Percentiles rank a stretch among this genome's conserved stretches.
These are phyloP conservation scores for Aquilaria sinensis DNA, from an alignment of 345 rosid genomes.

Conservation along the genomic window DNA sequence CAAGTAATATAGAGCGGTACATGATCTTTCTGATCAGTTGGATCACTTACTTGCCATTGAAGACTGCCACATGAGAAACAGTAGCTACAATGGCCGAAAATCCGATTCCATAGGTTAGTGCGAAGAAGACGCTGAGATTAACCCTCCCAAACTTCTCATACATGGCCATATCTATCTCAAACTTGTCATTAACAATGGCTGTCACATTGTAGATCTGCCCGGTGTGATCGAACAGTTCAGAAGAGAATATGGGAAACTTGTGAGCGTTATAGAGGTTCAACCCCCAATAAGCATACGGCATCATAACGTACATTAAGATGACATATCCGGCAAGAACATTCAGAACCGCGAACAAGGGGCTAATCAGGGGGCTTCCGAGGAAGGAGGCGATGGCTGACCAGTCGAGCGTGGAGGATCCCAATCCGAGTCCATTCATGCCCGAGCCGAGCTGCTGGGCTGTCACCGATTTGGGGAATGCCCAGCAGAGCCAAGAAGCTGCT, in stretches of 20 bases:
- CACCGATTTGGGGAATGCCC: constrained; percentile 48
- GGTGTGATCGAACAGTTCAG: constrained; percentile 32
- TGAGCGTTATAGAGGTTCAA: constrained; percentile 30
- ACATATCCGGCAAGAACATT: constrained; percentile 41
- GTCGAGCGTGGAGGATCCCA: constrained; percentile 46
- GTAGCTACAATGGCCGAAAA: constrained; percentile 51
- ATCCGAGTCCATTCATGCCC: constrained; percentile 49
- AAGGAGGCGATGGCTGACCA: constrained; percentile 52
- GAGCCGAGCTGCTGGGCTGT: constrained; percentile 57
- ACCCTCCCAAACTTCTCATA: constrained; percentile 36
- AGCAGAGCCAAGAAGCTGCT: constrained; percentile 49
- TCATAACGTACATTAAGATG: constrained; percentile 24
- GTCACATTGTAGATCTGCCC: constrained; percentile 41
- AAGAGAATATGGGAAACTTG: constrained; percentile 49
- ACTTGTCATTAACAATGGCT: constrained; percentile 43
- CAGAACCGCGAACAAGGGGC: constrained; percentile 46
- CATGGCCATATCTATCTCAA: constrained; percentile 34
- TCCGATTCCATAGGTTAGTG: constrained; percentile 53
- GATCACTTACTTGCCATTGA: constrained; percentile 53
- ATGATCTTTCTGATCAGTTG: no score
- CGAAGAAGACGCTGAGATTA: constrained; percentile 42
- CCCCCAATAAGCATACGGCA: constrained; percentile 41
- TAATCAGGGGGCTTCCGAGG: constrained; percentile 55
- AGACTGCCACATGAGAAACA: constrained; percentile 43
- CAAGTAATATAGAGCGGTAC: no score